These are phyloP conservation scores for Sonneratia caseolaris DNA, from an alignment of 345 rosid genomes.

Conservation along the genomic window DNA sequence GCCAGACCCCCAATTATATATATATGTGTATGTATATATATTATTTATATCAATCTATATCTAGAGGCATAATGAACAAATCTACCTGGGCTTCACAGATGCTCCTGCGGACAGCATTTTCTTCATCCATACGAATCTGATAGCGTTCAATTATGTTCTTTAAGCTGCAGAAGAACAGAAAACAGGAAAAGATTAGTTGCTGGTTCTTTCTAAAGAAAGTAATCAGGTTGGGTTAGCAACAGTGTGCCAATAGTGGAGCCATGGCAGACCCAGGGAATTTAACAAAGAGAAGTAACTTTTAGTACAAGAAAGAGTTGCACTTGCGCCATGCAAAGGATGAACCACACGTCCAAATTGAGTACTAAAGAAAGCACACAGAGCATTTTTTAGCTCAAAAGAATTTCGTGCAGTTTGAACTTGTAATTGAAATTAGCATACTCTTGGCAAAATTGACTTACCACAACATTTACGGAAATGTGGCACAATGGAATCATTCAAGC, in stretches of 20 bases:
- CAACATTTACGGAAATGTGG: no score
- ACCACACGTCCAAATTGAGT: neutral
- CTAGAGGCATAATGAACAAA: neutral
- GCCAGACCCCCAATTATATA: neutral
- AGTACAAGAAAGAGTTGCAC: no score
- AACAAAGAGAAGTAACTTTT: no score
- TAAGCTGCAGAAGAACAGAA: constrained; percentile 6
- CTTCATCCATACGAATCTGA: constrained; percentile 8
- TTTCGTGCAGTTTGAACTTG: neutral
- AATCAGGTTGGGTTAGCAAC: neutral
- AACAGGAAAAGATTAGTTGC: neutral
- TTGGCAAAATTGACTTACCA: no score
- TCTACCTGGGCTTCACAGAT: constrained; percentile 14
- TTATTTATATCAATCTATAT: neutral
- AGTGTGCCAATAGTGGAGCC: neutral
- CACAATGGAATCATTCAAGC: neutral
- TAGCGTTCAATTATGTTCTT: constrained; percentile 14
- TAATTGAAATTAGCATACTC: neutral
- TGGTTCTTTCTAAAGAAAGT: neutral
- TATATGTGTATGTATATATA: no score
- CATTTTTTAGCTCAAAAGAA: neutral
- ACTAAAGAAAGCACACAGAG: neutral
- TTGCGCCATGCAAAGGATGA: neutral
- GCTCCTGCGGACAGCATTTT: constrained; percentile 11
- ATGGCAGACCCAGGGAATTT: neutral